Evolutionary conservation across 2,329 filamentous ascomycete genomes (phyloP), one percentile per base, ranked within the genome.

Genomic region (Fusarium sp.): DNA sequence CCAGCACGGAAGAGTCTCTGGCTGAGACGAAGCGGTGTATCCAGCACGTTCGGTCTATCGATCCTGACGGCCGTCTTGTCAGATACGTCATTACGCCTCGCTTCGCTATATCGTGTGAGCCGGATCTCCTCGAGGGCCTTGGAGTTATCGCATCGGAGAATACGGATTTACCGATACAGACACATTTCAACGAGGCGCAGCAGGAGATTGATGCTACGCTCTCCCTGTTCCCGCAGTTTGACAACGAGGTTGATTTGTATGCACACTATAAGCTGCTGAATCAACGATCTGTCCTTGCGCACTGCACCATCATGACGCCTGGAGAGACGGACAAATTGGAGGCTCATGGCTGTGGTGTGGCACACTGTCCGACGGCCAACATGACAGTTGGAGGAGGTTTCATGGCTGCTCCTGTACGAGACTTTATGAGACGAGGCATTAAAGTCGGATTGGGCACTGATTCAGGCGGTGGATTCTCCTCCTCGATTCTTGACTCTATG

Each of bases 361-460:
- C 91, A 0, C 91, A 93, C 76, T 93, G 91, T 67, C 91, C 91
- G 0, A 86, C 90, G 2, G 85, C 90, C 11, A 93, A 92, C 79
- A 92, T 91, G 82, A 91, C 89, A 0, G 86, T 90, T 0, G 88
- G 89, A 3, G 89, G 87, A 18, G 91, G 89, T 22, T 91, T 90
- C 81, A 90, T 91, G 90, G 87, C 87, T 1, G 90, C 90, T 0
- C 89, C 88, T 0, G 83, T 93, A 8, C 85, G 89, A 1, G 86
- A 89, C 27, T 91, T 92, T 63, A 82, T 93, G 6, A 80, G 84
- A 1, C 82, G 84, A 2, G 90, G 86, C 1, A 88, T 93, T 77
- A 91, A 92, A 68, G 90, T 93, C n/a, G 91, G 91, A 0, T 81
- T 93, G 0, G 91, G 91, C 0, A 93, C 91, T 0, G 91, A 93